These are phyloP conservation scores for Penicillium occitanis DNA, from an alignment of 2,329 filamentous ascomycete genomes.

Conservation along the genomic window DNA sequence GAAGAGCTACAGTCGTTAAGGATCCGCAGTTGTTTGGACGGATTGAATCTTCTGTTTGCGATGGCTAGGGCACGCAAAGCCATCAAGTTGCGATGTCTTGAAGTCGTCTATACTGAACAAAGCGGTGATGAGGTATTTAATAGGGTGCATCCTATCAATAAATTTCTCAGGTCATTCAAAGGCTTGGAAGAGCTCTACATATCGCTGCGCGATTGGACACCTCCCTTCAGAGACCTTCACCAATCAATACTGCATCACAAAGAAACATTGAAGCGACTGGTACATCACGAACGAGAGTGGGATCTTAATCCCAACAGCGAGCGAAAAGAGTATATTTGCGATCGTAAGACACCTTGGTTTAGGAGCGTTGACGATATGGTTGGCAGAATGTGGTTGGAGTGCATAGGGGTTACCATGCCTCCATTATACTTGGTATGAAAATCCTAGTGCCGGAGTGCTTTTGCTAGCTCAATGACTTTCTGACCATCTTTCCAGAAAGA, in stretches of 20 bases:
- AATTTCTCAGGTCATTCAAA: background rate
- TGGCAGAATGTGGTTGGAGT: background rate
- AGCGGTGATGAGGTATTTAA: background rate
- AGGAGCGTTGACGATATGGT: background rate
- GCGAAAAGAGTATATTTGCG: background rate
- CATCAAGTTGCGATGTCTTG: background rate
- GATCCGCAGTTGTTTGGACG: background rate
- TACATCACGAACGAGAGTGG: background rate
- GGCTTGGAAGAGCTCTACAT: constrained; percentile 10
- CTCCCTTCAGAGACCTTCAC: background rate
- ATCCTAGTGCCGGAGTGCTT: background rate
- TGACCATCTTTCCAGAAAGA: background rate
- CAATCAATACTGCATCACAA: background rate
- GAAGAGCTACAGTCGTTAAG: background rate
- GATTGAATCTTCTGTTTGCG: background rate
- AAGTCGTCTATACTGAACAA: background rate
- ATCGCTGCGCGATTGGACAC: background rate
- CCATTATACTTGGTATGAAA: background rate
- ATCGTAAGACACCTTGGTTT: background rate
- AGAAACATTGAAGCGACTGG: background rate
- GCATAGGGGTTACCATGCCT: background rate
- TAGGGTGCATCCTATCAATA: background rate
- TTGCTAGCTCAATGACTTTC: background rate
- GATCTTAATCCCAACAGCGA: background rate
- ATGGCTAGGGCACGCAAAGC: background rate